Evolutionary conservation across 129 eudicot species (phyloP), one percentile per base, ranked within the genome.

Genomic region (Mikania micrantha): DNA sequence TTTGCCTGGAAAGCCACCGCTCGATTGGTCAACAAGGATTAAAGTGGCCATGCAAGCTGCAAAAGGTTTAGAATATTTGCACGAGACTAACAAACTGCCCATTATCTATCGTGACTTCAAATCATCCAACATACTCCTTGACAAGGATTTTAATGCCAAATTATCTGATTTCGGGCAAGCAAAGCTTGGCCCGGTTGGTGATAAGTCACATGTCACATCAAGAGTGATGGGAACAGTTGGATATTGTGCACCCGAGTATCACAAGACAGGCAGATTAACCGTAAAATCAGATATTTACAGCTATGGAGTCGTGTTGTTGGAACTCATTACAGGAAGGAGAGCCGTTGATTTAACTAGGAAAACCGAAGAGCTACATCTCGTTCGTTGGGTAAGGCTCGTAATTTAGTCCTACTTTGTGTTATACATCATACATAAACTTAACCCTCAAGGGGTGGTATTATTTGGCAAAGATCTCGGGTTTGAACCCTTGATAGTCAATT

Each of bases 161-260:
- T 85, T 91, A 21, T 88, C 97, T 5, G 96, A 91, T 75, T 91
- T 88, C 50, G 94, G 97, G 66, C 81, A 88, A 56, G 97, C 97
- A 39, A 88, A 84, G 73, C 84, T 91, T 8, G 96, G 96, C 31
- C 88, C 97, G 0, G 66, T 86, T 16, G 97, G 97, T 29, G 88
- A 83, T 28, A 85, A 78, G 32, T 3, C 90, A 3, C 88, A 91
- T 65, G 96, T 87, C 9, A 77, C 96, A 21, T 72, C 94, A 6
- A 79, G 91, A 72, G 90, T 88, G 48, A 88, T 91, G 96, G 97
- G 97, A 65, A 88, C 97, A 20, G 80, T 83, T 31, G 96, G 97
- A 40, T 85, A 91, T 65, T 85, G 97, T 67, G 94, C 97, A 45
- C 96, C 97, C 0, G 97, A 91, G 73, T 91, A 91, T 71, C 96